Base-by-base conservation (phyloP, 345 rosid species). In the Trapa incisa region DNA sequence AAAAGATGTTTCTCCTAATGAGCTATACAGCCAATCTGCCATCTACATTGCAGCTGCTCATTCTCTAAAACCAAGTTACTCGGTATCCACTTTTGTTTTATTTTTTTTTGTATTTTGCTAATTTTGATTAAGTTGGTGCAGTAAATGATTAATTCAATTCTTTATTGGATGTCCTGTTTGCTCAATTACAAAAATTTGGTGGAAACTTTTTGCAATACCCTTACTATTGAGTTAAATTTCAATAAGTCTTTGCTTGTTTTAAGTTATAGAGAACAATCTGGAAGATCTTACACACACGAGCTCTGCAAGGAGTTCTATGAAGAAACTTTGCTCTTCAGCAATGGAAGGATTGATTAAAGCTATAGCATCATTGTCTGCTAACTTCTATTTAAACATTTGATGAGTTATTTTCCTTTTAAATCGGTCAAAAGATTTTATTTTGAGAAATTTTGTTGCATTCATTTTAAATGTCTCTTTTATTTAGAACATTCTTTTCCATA, bases 11-110 rank as follows among this genome's bases (percentile, higher is more conserved):
- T 81, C 91, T 64, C 96, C 89, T 7, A 85, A 89, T 85, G 99
- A 94, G 79, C 75, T 91, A 73, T 94, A 94, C 70, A 83, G 96
- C 80, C 99, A 89, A 72, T 94, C 99, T 65, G 97, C 99, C 58
- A 83, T 94, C 73, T 94, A 91, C 74, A 94, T 94, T 74, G 96
- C 97, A 50, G 92, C 96, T 80, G 99, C 99, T 75, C 99, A 91
- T 83, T 91, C 99, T 11, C 69, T 94, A 79, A 94, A 89, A 78
- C 97, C 99, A 76, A 91, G 84, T 80, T 94, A 94, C 75, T 91
- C 97, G 13, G 99, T 89, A 76, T 42, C 2, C 12, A 45, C 41
- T 64, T 22, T 48, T 35, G 15, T 75, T 65, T 48, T 35, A 15
- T 75, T 65, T 56, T 11, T 41, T n/a, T 35, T 35, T 47, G n/a